Conservation (phyloP, 2,329 filamentous ascomycete species). For the Pleomassaria siparia region DNA sequence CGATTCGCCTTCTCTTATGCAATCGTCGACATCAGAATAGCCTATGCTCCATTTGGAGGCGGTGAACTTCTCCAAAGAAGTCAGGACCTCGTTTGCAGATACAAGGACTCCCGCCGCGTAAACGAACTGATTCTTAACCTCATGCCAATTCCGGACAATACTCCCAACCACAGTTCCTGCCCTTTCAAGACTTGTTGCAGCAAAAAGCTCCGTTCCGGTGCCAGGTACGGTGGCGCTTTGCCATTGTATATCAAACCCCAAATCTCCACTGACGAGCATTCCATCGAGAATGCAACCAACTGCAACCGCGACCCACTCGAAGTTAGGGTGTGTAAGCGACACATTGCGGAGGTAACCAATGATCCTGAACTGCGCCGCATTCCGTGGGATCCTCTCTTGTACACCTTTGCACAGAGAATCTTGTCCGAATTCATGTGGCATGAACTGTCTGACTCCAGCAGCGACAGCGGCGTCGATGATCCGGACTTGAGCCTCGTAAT, state of each 20-base stretch:
- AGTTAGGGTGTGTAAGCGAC: slow-evolving; percentile 7
- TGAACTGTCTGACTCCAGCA: slow-evolving; percentile 44
- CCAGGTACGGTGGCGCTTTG: slow-evolving; percentile 44
- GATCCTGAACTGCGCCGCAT: slow-evolving; percentile 28
- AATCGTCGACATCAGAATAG: slow-evolving; percentile 36
- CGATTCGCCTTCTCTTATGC: slow-evolving; percentile 35
- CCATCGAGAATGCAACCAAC: slow-evolving; percentile 38
- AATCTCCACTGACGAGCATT: slow-evolving; percentile 33
- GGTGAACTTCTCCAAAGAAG: slow-evolving; percentile 28
- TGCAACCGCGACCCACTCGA: slow-evolving; percentile 40
- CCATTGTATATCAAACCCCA: slow-evolving; percentile 45
- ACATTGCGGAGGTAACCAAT: slow-evolving; percentile 31
- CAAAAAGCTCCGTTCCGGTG: slow-evolving; percentile 37
- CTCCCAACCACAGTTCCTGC: slow-evolving; percentile 30
- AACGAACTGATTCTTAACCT: slow-evolving; percentile 39
- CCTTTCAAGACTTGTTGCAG: slow-evolving; percentile 37
- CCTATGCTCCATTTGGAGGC: slow-evolving; percentile 33
- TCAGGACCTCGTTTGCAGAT: slow-evolving; percentile 35
- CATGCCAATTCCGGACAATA: slow-evolving; percentile 33
- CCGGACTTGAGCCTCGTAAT: slow-evolving; percentile 23
- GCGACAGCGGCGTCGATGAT: slow-evolving; percentile 45
- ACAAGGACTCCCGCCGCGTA: slow-evolving; percentile 37
- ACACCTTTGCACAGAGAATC: slow-evolving; percentile 34
- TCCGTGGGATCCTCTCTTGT: slow-evolving; percentile 31
- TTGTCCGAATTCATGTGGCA: slow-evolving; percentile 47